phyloP scores from a whole-genome alignment of 1,284 basidiomycete species.

The Fistulinella staudtii region DNA sequence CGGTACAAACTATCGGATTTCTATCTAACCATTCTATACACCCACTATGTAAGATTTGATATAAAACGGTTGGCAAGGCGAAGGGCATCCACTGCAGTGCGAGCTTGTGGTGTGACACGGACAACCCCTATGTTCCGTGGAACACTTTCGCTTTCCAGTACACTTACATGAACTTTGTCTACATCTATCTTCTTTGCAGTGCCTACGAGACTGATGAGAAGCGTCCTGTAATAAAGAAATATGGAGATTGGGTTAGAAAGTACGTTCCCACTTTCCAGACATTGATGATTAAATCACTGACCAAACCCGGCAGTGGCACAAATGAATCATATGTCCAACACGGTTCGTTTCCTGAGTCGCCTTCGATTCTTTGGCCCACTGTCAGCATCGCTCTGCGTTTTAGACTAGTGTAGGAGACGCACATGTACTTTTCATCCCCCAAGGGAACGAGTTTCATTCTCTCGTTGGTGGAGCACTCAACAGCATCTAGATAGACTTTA shows the following conservation, averaged over 20 bases:
- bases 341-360: not conserved
- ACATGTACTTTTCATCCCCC: not conserved
- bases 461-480: fast-evolving
- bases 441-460: not conserved
- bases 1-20: too few species aligned
- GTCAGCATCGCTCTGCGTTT: not conserved
- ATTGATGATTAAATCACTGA: too few species aligned
- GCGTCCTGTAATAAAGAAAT: not conserved
- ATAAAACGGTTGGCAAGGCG: not conserved
- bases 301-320: not conserved
- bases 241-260: not conserved
- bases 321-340: not conserved
- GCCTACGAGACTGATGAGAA: too few species aligned
- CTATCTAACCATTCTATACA: too few species aligned
- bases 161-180: too few species aligned
- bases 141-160: not conserved
- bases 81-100: conserved; percentile 3
- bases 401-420: not conserved
- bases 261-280: too few species aligned
- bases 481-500: not conserved
- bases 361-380: conserved; percentile 3
- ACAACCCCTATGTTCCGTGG: not conserved
- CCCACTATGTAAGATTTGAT: too few species aligned
- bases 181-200: too few species aligned
- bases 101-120: not conserved